Base-by-base conservation (phyloP, 2,329 filamentous ascomycete species). In the Falciphora oryzae region DNA sequence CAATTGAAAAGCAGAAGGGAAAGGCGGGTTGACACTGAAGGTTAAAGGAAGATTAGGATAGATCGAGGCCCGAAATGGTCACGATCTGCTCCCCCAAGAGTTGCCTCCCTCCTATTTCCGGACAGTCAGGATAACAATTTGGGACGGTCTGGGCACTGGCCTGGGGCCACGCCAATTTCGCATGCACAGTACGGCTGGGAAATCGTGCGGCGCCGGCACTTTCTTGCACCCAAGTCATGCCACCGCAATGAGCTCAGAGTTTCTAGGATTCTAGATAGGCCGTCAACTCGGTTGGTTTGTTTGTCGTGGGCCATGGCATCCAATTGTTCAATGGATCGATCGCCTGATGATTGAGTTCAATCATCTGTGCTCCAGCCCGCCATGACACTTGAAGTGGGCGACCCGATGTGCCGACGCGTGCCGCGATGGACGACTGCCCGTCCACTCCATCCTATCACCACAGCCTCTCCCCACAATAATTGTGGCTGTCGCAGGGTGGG, bases 31-130 rank as follows among this genome's bases (percentile, higher is more conserved):
- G 44, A 25, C 22, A 11, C 22, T n/a, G 18, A 25, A 11, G 22
- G 44, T 53, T 53, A 53, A 53, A 25, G 44, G 8, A 53, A 53
- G 44, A 22, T 53, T 53, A 53, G 44, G 44, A 8, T n/a, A 53
- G 44, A n/a, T 53, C 18, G 44, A 53, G n/a, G 44, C 44, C 44
- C 22, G 18, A 25, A 53, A 11, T n/a, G 44, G 44, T 53, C 44
- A 53, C 44, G 44, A 53, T n/a, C 44, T 53, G 22, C 44, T 25
- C 22, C 8, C 32, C 44, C 22, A 53, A n/a, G n/a, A 53, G 44
- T 53, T 53, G 44, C 44, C 44, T 53, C 44, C 44, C 44, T 53
- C 44, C 44, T 53, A 53, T 53, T 53, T 53, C 44, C 44, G 44
- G 44, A 53, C 44, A 53, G 44, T 53, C 44, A 11, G 44, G 22